Conservation (phyloP, 2,329 filamentous ascomycete species). For the Penicillium concentricum region DNA sequence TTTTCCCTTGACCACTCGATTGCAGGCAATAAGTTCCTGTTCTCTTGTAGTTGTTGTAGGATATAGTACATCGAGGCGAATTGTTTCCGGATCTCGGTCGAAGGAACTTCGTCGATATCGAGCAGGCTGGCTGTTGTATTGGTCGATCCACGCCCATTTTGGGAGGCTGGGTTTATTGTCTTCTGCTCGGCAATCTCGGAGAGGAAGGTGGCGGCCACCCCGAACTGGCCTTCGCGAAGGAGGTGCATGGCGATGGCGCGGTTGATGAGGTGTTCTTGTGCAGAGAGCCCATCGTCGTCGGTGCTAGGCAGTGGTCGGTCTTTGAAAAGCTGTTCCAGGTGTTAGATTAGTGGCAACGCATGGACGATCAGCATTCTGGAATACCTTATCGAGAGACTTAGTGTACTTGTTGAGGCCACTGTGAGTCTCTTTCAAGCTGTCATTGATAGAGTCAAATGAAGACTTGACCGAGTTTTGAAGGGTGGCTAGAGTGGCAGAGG, state of each 20-base stretch:
- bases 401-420: constrained; percentile 79
- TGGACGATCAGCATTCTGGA: constrained; percentile 8
- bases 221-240: constrained; percentile 89
- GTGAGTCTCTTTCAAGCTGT: constrained; percentile 79
- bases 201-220: constrained; percentile 81
- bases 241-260: constrained; percentile 96
- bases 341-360: not conserved
- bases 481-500: constrained; percentile 73
- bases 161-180: constrained; percentile 21
- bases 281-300: constrained; percentile 76
- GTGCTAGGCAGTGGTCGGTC: constrained; percentile 68
- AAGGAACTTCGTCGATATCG: constrained; percentile 60
- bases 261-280: constrained; percentile 77
- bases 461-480: constrained; percentile 83
- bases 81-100: constrained; percentile 69
- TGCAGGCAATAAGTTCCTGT: constrained; percentile 73
- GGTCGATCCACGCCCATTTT: not conserved
- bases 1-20: constrained; percentile 82
- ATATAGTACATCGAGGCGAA: constrained; percentile 92
- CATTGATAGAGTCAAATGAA: constrained; percentile 75
- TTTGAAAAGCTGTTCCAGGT: constrained; percentile 58
- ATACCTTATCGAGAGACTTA: constrained; percentile 79
- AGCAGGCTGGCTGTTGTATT: constrained; percentile 40
- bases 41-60: constrained; percentile 69
- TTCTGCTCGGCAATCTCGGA: constrained; percentile 61